Evolutionary conservation across 805 yeast genomes (phyloP).

Genomic region (Saccharomycopsis babjevae): DNA sequence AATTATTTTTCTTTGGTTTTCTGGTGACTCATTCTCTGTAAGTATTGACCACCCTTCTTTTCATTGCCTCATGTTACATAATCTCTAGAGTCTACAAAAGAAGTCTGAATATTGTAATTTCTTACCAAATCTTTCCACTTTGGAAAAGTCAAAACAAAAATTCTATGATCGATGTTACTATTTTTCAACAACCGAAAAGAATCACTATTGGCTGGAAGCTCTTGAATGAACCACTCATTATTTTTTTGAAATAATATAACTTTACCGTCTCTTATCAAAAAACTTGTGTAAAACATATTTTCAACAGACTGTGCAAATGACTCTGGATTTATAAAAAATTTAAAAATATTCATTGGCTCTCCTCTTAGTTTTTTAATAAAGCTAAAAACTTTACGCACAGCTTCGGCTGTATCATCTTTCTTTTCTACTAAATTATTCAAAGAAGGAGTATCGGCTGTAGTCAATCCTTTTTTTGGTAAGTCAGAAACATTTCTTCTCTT

Average conservation of each 20-base stretch:
- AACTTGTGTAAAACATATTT: constrained; percentile 74
- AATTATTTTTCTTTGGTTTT: background rate
- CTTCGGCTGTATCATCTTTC: constrained; percentile 49
- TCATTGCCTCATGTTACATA: background rate
- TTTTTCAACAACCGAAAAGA: constrained; percentile 21
- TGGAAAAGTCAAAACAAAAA: constrained; percentile 57
- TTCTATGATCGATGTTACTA: constrained; percentile 45
- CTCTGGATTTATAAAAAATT: constrained; percentile 61
- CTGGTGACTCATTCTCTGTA: background rate
- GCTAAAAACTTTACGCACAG: constrained; percentile 46
- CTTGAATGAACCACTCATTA: constrained; percentile 31
- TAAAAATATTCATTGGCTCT: constrained; percentile 44
- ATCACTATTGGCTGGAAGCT: constrained; percentile 25
- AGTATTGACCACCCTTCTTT: no score
- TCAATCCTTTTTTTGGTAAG: constrained; percentile 33
- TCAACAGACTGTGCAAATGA: constrained; percentile 76
- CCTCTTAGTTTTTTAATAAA: constrained; percentile 28
- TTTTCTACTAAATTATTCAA: constrained; percentile 40
- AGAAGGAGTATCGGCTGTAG: constrained; percentile 47
- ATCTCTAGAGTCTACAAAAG: constrained; percentile 30
- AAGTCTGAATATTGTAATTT: constrained; percentile 42
- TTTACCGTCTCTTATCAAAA: constrained; percentile 64
- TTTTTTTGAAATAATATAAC: constrained; percentile 30
- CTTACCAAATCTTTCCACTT: constrained; percentile 55
- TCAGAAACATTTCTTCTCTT: constrained; percentile 10